phyloP scores from a whole-genome alignment of 768 basidiomycete genomes.

The Russula sp. region DNA sequence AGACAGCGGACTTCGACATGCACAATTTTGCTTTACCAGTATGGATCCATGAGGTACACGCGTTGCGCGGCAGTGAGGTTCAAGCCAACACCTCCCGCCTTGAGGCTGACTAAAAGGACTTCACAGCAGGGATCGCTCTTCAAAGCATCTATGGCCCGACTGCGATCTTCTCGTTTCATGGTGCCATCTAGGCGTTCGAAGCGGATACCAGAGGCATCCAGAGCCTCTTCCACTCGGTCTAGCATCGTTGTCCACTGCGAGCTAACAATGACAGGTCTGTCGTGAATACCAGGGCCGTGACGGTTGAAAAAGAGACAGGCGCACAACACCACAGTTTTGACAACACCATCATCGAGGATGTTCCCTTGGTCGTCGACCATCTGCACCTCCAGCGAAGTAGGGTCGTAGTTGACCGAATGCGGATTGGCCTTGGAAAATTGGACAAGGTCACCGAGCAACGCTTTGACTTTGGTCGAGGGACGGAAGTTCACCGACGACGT shows the following conservation, averaged over 20 bases:
- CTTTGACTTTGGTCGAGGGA: slow-evolving; percentile 85
- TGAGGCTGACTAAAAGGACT: slow-evolving; percentile 90
- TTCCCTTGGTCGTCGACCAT: slow-evolving; percentile 73
- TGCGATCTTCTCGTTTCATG: slow-evolving; percentile 95
- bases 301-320: slow-evolving; percentile 32
- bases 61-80: slow-evolving; percentile 93
- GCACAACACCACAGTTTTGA: slow-evolving; percentile 96
- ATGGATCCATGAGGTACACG: slow-evolving; percentile 95
- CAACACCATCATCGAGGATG: slow-evolving; percentile 57
- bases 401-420: slow-evolving; percentile 82
- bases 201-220: slow-evolving; percentile 73
- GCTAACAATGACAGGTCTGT: slow-evolving; percentile 35
- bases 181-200: slow-evolving; percentile 94
- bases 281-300: slow-evolving; percentile 1
- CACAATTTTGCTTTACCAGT: slow-evolving; percentile 53
- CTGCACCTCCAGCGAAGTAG: slow-evolving; percentile 62
- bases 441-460: slow-evolving; percentile 73
- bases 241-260: slow-evolving; percentile 96
- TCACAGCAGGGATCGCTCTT: slow-evolving; percentile 88
- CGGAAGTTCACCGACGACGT: slow-evolving; percentile 47
- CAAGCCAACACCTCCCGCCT: slow-evolving; percentile 95
- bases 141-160: slow-evolving; percentile 85
- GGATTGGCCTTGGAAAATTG: slow-evolving; percentile 82
- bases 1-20: neutral
- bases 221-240: slow-evolving; percentile 87